Percentiles rank a stretch among this genome's conserved stretches.
Evolutionary conservation across 2,329 filamentous ascomycete genomes (phyloP).

Genomic region (Cladosporium sp.): DNA sequence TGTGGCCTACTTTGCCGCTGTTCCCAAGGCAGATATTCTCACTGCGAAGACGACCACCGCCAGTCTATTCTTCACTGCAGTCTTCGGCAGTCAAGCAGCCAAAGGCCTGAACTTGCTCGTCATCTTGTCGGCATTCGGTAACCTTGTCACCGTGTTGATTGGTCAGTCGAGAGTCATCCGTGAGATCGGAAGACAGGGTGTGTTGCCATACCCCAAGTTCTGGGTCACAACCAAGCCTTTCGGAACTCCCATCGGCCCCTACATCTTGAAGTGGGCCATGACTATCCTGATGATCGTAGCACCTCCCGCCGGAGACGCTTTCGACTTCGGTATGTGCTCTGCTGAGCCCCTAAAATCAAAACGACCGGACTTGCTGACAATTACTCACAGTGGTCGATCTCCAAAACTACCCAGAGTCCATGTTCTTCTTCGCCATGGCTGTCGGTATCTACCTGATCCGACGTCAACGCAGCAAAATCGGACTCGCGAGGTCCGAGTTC

Average conservation of each 20-base stretch:
- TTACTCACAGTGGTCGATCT: constrained; percentile 38
- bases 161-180: constrained; percentile 58
- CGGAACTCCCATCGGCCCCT: constrained; percentile 62
- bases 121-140: constrained; percentile 59
- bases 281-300: constrained; percentile 62
- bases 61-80: constrained; percentile 58
- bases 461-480: constrained; percentile 52
- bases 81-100: constrained; percentile 56
- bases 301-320: constrained; percentile 61
- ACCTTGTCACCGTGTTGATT: constrained; percentile 57
- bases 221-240: constrained; percentile 66
- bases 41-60: constrained; percentile 45
- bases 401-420: constrained; percentile 56
- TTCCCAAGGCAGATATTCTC: constrained; percentile 49
- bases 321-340: constrained; percentile 52
- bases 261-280: constrained; percentile 57
- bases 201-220: constrained; percentile 60
- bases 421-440: constrained; percentile 60
- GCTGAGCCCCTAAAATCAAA: neutral
- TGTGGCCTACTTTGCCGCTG: constrained; percentile 60
- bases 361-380: neutral
- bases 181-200: constrained; percentile 63
- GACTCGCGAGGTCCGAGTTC: constrained; percentile 54
- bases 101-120: constrained; percentile 60
- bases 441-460: constrained; percentile 61